Conservation (phyloP, 345 rosid species). For the Balakata baccata region DNA sequence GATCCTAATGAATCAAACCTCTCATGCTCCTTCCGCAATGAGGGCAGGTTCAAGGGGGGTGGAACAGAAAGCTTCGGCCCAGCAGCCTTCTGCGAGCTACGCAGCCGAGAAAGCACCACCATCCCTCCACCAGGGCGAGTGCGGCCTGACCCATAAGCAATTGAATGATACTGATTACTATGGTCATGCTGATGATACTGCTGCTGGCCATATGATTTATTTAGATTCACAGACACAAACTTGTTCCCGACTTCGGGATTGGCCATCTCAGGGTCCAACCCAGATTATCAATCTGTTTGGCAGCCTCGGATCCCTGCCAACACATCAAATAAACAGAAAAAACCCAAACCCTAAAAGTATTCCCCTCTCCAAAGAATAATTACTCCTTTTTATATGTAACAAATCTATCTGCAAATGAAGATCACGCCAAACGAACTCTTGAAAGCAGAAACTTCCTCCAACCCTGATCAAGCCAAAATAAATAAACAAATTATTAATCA, state of each 20-base stretch:
- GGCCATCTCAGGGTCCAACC: conserved; percentile 70
- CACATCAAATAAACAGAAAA: conserved; percentile 42
- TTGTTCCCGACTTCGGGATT: conserved; percentile 81
- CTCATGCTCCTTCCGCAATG: conserved; percentile 86
- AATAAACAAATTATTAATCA: neutral
- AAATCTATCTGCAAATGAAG: conserved; percentile 12
- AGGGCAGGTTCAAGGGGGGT: conserved; percentile 98
- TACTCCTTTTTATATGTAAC: conserved; percentile 2
- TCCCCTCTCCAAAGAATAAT: neutral
- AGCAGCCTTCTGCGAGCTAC: conserved; percentile 81
- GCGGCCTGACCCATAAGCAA: conserved; percentile 48
- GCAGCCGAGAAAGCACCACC: conserved; percentile 89
- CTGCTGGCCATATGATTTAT: conserved; percentile 84
- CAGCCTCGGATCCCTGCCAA: conserved; percentile 63
- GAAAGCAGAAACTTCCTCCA: conserved; percentile 5
- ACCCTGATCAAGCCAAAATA: conserved; percentile 17
- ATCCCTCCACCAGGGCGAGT: conserved; percentile 57
- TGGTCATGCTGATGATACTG: conserved; percentile 42
- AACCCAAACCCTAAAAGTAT: neutral
- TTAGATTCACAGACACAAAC: conserved; percentile 79
- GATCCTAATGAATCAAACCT: conserved; percentile 67
- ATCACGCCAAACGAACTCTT: conserved; percentile 2
- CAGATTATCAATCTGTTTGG: conserved; percentile 23
- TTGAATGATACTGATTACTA: conserved; percentile 33
- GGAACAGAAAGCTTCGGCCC: conserved; percentile 95